Evolutionary conservation across 345 rosid genomes (phyloP).

Genomic region (Gossypium arboreum): DNA sequence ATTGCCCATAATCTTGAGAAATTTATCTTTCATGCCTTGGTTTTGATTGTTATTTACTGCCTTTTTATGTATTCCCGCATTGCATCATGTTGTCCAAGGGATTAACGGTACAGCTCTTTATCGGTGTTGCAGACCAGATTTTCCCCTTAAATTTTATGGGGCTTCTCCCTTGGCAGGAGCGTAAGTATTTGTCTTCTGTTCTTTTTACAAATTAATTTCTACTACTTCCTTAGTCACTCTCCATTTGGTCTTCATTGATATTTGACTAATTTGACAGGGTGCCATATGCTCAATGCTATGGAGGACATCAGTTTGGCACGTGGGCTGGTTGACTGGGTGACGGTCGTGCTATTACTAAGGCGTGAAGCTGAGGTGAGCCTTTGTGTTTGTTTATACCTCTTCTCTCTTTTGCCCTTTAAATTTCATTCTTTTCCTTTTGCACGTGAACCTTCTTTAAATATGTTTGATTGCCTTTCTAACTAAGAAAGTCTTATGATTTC

Average conservation of each 20-base stretch:
- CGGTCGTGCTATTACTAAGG: constrained; percentile 76
- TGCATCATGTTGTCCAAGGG: not conserved
- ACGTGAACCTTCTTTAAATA: not conserved
- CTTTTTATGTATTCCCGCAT: not conserved
- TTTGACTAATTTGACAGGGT: constrained; percentile 37
- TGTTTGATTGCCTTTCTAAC: constrained; percentile 18
- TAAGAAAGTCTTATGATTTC: constrained; percentile 20
- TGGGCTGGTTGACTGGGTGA: constrained; percentile 99
- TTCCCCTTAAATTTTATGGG: constrained; percentile 73
- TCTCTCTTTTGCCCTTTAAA: not conserved
- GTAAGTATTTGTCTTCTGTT: constrained; percentile 41
- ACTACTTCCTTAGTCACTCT: not conserved
- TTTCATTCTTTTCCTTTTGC: not conserved
- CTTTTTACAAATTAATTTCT: not conserved
- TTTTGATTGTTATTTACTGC: not conserved
- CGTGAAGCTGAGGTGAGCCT: constrained; percentile 88
- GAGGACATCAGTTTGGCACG: constrained; percentile 95
- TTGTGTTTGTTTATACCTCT: constrained; percentile 17
- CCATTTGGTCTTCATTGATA: constrained; percentile 7
- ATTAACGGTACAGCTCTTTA: not conserved
- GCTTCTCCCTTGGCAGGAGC: constrained; percentile 67
- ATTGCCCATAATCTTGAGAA: not conserved
- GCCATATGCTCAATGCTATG: constrained; percentile 92
- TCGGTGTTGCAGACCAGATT: constrained; percentile 65
- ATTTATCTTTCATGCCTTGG: not conserved